Evolutionary conservation across 225 moss, liverwort and hornwort species (phyloP).

Genomic region (Sphagnum contortum): DNA sequence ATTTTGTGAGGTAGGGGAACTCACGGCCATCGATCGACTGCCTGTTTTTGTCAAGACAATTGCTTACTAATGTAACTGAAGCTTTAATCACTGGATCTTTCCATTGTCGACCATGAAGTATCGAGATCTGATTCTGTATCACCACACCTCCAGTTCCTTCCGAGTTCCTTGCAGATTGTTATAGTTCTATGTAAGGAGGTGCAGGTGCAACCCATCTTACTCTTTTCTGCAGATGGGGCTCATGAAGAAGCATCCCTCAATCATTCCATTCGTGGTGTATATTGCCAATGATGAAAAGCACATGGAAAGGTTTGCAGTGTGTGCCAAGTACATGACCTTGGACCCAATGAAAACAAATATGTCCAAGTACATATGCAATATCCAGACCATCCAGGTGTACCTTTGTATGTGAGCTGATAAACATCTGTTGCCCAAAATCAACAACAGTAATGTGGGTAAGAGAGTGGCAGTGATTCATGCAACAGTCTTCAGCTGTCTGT

Average conservation of each 20-base stretch:
- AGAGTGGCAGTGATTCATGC: conserved; percentile 94
- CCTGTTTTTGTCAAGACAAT: too few relatives aligned
- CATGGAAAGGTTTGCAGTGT: conserved; percentile 91
- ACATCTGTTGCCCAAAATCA: conserved; percentile 81
- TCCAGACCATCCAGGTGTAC: conserved; percentile 93
- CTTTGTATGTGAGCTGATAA: conserved; percentile 84
- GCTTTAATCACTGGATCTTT: too few relatives aligned
- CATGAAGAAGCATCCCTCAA: conserved; percentile 97
- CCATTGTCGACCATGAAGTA: too few relatives aligned
- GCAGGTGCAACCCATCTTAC: background rate
- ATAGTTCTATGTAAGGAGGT: too few relatives aligned
- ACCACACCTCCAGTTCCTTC: too few relatives aligned
- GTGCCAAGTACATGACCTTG: conserved; percentile 96
- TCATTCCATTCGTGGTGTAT: conserved; percentile 96
- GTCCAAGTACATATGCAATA: conserved; percentile 95
- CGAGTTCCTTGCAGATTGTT: too few relatives aligned
- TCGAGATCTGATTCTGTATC: too few relatives aligned
- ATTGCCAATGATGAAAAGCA: conserved; percentile 90
- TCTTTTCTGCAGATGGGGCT: conserved; percentile 62
- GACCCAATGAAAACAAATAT: conserved; percentile 95
- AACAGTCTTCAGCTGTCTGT: conserved; percentile 74
- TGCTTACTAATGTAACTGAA: too few relatives aligned
- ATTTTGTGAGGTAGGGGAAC: too few relatives aligned
- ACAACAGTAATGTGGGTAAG: conserved; percentile 97
- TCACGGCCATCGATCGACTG: too few relatives aligned